Percentiles rank a stretch among this genome's conserved stretches.
phyloP scores from a whole-genome alignment of 805 yeast genomes.

The Gaillardinia entomophila region DNA sequence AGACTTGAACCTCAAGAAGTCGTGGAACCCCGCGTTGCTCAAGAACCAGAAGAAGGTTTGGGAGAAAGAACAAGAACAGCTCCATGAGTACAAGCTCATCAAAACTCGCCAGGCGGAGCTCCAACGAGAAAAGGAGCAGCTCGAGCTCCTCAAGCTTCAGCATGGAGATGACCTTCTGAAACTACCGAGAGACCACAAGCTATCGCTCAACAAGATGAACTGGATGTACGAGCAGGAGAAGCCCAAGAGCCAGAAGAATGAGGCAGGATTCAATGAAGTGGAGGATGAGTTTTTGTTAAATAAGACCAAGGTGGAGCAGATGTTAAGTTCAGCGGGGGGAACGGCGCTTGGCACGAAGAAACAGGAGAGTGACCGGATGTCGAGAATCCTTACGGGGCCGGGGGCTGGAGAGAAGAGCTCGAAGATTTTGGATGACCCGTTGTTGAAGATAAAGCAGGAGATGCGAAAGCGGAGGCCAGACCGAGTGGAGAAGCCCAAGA shows the following conservation, averaged over 20 bases:
- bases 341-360: slow-evolving; percentile 24
- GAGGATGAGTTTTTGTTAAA: slow-evolving; percentile 27
- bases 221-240: slow-evolving; percentile 81
- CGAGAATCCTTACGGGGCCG: slow-evolving; percentile 10
- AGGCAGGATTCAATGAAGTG: slow-evolving; percentile 31
- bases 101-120: slow-evolving; percentile 62
- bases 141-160: slow-evolving; percentile 47
- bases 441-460: slow-evolving; percentile 28
- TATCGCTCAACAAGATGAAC: slow-evolving; percentile 47
- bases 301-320: slow-evolving; percentile 41
- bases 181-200: slow-evolving; percentile 24
- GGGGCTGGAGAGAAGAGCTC: slow-evolving; percentile 9
- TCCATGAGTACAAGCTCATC: slow-evolving; percentile 62
- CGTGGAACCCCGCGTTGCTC: slow-evolving; percentile 91
- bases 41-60: slow-evolving; percentile 84
- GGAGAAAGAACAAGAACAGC: slow-evolving; percentile 71
- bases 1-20: slow-evolving; percentile 83
- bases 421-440: slow-evolving; percentile 43
- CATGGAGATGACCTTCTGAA: slow-evolving; percentile 31
- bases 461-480: slow-evolving; percentile 1
- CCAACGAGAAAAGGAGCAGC: slow-evolving; percentile 52
- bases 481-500: slow-evolving; percentile 6
- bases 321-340: slow-evolving; percentile 47
- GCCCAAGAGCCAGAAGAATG: slow-evolving; percentile 19
- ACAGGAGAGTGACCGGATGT: slow-evolving; percentile 20